These are phyloP conservation scores for Citrus glauca DNA, from an alignment of 345 rosid genomes.

Conservation along the genomic window DNA sequence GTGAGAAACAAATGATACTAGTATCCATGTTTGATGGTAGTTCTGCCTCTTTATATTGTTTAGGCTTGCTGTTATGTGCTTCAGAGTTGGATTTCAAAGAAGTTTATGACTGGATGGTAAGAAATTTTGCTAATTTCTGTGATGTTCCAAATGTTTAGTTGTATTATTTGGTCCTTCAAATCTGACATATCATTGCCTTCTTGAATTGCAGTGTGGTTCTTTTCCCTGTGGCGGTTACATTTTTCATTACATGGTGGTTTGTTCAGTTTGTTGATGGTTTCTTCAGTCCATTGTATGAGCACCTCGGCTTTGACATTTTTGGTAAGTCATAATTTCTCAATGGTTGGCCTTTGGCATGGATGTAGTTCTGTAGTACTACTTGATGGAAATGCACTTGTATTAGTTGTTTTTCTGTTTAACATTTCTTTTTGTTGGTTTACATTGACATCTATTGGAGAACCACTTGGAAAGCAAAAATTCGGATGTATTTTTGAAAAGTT, in stretches of 20 bases:
- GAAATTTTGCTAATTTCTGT: constrained; percentile 1
- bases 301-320: constrained; percentile 56
- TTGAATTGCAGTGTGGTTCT: constrained; percentile 61
- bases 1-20: not conserved
- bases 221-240: constrained; percentile 68
- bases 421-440: not conserved
- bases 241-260: constrained; percentile 73
- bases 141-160: not conserved
- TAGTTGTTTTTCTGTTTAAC: not conserved
- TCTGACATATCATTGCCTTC: constrained; percentile 22
- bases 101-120: constrained; percentile 83
- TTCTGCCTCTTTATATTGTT: constrained; percentile 12
- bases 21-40: not conserved
- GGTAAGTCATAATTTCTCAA: constrained; percentile 32
- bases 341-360: not conserved
- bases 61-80: constrained; percentile 72
- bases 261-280: constrained; percentile 71
- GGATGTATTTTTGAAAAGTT: not conserved
- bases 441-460: not conserved
- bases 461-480: not conserved
- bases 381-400: not conserved
- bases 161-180: constrained; percentile 5
- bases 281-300: constrained; percentile 68
- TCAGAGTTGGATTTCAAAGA: constrained; percentile 72
- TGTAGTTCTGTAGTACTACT: not conserved